A percentile compares a stretch with the other conserved stretches of the same genome.
phyloP scores from a whole-genome alignment of 1,139 yeast species.

The Candida sp. region DNA sequence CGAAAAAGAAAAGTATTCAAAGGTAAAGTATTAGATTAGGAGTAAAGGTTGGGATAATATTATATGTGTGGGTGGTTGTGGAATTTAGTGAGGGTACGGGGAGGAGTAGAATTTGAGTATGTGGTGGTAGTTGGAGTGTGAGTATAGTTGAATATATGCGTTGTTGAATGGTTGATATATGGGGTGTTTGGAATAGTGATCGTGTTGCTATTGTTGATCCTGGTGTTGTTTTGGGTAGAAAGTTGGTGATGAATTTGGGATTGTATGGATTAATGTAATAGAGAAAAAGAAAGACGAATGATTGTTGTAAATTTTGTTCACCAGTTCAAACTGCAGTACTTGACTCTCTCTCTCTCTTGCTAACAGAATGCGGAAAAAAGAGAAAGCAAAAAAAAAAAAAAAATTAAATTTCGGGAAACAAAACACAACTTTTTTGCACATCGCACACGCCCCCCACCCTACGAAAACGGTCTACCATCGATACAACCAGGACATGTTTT shows the following conservation, averaged over 20 bases:
- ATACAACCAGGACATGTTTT: too few species aligned
- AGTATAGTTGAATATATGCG: not conserved
- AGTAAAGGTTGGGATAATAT: not conserved
- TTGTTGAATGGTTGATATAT: not conserved
- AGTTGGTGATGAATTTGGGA: not conserved
- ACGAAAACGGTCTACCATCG: not conserved
- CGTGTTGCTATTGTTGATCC: not conserved
- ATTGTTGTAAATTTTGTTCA: slow-evolving; percentile 2
- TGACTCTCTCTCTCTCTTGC: not conserved
- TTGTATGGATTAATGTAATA: not conserved
- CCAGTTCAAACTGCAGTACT: not conserved
- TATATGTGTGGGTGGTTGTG: not conserved
- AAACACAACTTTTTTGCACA: not conserved
- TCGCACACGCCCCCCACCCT: not conserved
- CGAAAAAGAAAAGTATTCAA: not conserved
- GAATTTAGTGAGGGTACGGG: not conserved
- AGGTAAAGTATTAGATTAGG: not conserved
- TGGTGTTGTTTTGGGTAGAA: not conserved
- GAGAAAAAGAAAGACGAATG: slow-evolving; percentile 1
- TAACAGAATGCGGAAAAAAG: not conserved
- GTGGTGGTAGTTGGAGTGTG: not conserved
- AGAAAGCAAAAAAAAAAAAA: not conserved
- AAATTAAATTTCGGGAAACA: slow-evolving; percentile 69
- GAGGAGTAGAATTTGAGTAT: not conserved
- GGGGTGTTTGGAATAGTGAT: not conserved